Evolutionary conservation across 306 rosid species (phyloP).

Genomic region (Canavalia gladiata): DNA sequence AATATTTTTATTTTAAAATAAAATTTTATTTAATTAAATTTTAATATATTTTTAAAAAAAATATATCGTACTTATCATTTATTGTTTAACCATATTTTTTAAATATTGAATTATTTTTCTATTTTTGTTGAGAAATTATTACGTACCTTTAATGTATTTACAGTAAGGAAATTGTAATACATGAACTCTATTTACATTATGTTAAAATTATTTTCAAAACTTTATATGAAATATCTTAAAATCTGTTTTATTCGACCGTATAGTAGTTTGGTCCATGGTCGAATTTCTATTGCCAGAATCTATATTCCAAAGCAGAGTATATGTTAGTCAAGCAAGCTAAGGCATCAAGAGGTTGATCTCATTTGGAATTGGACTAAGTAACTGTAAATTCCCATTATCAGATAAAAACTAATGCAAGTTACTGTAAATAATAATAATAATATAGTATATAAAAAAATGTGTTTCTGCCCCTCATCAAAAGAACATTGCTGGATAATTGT

Average conservation of each 20-base stretch:
- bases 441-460: not conserved
- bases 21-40: too few relatives aligned
- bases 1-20: too few relatives aligned
- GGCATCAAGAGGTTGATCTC: slow-evolving; percentile 13
- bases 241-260: not conserved
- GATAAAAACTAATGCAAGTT: not conserved
- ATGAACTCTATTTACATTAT: too few relatives aligned
- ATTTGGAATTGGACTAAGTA: not conserved
- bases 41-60: too few relatives aligned
- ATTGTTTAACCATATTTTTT: too few relatives aligned
- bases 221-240: not conserved
- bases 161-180: too few relatives aligned
- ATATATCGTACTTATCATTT: too few relatives aligned
- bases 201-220: too few relatives aligned
- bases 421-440: not conserved
- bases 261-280: not conserved
- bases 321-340: not conserved
- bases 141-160: too few relatives aligned
- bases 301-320: not conserved
- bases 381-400: not conserved
- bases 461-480: not conserved
- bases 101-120: too few relatives aligned
- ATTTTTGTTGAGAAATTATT: too few relatives aligned
- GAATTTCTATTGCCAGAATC: not conserved
- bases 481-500: not conserved